These are phyloP conservation scores for Blastobotrys capitulatus DNA, from an alignment of 1,139 yeast species.

Conservation along the genomic window DNA sequence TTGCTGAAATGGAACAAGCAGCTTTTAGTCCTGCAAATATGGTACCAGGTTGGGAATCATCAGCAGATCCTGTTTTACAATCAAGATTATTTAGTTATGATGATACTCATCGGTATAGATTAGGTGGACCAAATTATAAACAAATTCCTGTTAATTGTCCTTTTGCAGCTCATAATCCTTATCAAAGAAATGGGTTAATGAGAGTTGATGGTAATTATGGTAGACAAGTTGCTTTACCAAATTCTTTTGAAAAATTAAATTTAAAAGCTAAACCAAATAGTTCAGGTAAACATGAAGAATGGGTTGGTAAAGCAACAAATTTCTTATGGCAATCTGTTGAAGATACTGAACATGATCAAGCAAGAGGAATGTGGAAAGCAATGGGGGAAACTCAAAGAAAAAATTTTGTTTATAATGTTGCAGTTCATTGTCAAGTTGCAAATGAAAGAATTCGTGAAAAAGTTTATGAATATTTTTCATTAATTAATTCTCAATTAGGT, in stretches of 20 bases:
- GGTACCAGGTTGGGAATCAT: slow-evolving; percentile 75
- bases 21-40: slow-evolving; percentile 78
- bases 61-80: slow-evolving; percentile 82
- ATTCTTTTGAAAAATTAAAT: not conserved
- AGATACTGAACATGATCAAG: slow-evolving; percentile 8
- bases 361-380: slow-evolving; percentile 8
- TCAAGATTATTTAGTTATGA: slow-evolving; percentile 77
- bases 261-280: not conserved
- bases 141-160: slow-evolving; percentile 12
- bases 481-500: slow-evolving; percentile 66
- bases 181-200: slow-evolving; percentile 6
- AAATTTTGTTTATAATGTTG: slow-evolving; percentile 36
- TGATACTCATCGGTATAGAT: slow-evolving; percentile 66
- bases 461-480: slow-evolving; percentile 69
- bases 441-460: slow-evolving; percentile 71
- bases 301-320: slow-evolving; percentile 7
- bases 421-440: slow-evolving; percentile 68
- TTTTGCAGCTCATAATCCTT: slow-evolving; percentile 2
- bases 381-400: slow-evolving; percentile 4
- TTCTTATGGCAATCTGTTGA: slow-evolving; percentile 5
- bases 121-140: slow-evolving; percentile 46
- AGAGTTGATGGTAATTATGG: slow-evolving; percentile 7
- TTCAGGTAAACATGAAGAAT: slow-evolving; percentile 7
- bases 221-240: not conserved
- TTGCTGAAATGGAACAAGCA: slow-evolving; percentile 74